Base-by-base conservation (phyloP, 2,329 filamentous ascomycete species). In the Talaromyces islandicus region DNA sequence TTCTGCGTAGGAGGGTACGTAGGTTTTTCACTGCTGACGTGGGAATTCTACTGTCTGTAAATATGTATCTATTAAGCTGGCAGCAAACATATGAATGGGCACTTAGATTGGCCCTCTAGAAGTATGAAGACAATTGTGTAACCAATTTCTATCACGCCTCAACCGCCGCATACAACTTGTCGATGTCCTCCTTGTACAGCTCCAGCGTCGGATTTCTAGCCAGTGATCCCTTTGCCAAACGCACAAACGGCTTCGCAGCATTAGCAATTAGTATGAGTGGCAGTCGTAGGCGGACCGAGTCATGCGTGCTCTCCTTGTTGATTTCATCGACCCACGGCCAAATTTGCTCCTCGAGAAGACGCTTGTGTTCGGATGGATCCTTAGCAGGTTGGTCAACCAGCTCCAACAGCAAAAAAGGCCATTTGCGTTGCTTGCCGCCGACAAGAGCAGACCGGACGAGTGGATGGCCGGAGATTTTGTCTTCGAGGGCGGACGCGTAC, bases 351-450 rank as follows among this genome's bases (percentile, higher is more conserved):
- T 61, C 56, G 4, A 61, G 24, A 12, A 46, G 25, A 14, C 27
- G 25, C 7, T 17, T 17, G 17, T 27, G 54, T 3, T 61, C 51
- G 12, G 60, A 54, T 7, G 41, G 17, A 1, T 43, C 62, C 10
- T n/a, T 17, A 30, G 43, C 4, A 19, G n/a, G 3, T 11, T 46
- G 24, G n/a, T 58, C 56, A 7, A 24, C 29, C 43, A 67, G 30
- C 10, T 69, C 66, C 6, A 69, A 55, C 19, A 69, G 46, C 1
- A 70, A 57, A 4, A 69, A 64, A 2, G 68, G 68, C 2, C 54
- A 58, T 7, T 61, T 57, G 1, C 57, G 60, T 3, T 64, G 66
- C 52, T 67, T 61, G 0, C 67, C 68, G 1, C 68, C 67, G n/a
- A 70, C 63, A 10, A 69, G 54, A 2, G 65, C 65, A 5, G 61